phyloP scores from a whole-genome alignment of 2,329 filamentous ascomycete genomes.

The Thermomyces lanuginosus region DNA sequence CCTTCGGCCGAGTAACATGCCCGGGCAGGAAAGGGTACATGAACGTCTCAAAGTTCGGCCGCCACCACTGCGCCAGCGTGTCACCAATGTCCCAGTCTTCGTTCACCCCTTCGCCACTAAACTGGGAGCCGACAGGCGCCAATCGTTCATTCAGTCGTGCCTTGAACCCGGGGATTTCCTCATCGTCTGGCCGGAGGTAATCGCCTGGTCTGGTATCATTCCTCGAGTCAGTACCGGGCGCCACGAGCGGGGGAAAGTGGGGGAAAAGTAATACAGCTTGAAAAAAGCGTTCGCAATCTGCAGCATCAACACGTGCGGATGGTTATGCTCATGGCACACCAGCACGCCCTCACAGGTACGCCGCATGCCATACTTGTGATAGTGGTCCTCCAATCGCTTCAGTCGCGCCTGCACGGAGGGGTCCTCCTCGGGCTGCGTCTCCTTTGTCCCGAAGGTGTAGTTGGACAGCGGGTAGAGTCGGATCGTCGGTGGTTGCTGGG shows the following conservation, averaged over 20 bases:
- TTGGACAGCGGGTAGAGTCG: constrained; percentile 89
- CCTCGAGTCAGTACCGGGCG: neutral
- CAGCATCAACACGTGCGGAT: constrained; percentile 95
- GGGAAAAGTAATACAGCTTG: constrained; percentile 49
- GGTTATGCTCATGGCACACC: constrained; percentile 97
- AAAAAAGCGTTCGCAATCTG: constrained; percentile 99
- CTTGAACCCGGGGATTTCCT: constrained; percentile 93
- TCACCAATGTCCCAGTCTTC: constrained; percentile 91
- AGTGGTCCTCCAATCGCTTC: constrained; percentile 92
- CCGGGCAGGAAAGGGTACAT: constrained; percentile 98
- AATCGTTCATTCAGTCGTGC: constrained; percentile 77
- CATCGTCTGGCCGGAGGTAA: constrained; percentile 71
- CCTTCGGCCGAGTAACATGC: constrained; percentile 90
- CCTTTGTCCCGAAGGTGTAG: constrained; percentile 97
- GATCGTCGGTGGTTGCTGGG: constrained; percentile 76
- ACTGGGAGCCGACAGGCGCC: constrained; percentile 71
- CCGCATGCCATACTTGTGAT: constrained; percentile 81
- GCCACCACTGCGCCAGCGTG: constrained; percentile 94
- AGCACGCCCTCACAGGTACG: constrained; percentile 93
- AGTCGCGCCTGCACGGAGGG: constrained; percentile 84
- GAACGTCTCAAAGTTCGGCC: constrained; percentile 97
- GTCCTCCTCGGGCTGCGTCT: constrained; percentile 95
- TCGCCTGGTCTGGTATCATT: constrained; percentile 53
- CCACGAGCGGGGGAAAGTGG: neutral
- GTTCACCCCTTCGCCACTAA: constrained; percentile 70